Base-by-base conservation (phyloP, 1,284 basidiomycete species). In the Cryptococcus amylolentus region DNA sequence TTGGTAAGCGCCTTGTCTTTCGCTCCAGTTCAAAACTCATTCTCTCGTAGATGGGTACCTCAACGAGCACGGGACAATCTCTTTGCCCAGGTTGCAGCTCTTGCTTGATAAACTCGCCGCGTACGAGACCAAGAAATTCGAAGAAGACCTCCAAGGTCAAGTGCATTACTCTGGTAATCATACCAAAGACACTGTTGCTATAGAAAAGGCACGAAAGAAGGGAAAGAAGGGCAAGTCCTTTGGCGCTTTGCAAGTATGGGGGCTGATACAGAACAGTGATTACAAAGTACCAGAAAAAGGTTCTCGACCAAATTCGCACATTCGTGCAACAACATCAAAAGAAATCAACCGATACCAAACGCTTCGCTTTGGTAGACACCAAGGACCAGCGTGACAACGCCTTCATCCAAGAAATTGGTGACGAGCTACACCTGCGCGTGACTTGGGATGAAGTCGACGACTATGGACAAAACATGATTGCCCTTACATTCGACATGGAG, bases 101-200 rank as follows among this genome's bases (percentile, higher is more conserved):
- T 83, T 98, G 45, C 80, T 99, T 38, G 83, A 95, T 69, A 88
- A 95, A 79, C 88, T 99, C 81, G 84, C 84, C 10, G 78, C 84
- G 9, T 91, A 91, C 81, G 96, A 99, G 77, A 81, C 83, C 60
- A 91, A 94, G 60, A 82, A 90, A 7, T 98, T 96, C 62, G 87
- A 95, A 80, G 87, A 86, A 76, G 91, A 96, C 70, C 89, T 88
- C 65, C 84, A 87, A 8, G 94, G 97, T 73, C 67, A 85, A 61
- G 90, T 87, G 66, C 94, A 91, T 88, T 88, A 87, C 73, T 91
- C 90, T 77, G 90, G 91, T 13, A 93, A 92, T 77, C 91, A 91
- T 69, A 78, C 80, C 38, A 89, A 87, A 70, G 83, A 87, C 66
- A 79, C 84, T 43, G 83, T 84, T 58, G 74, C 76, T 16, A 71